These are phyloP conservation scores for Phaeosphaeria sp. DNA, from an alignment of 2,329 filamentous ascomycete species.

Conservation along the genomic window DNA sequence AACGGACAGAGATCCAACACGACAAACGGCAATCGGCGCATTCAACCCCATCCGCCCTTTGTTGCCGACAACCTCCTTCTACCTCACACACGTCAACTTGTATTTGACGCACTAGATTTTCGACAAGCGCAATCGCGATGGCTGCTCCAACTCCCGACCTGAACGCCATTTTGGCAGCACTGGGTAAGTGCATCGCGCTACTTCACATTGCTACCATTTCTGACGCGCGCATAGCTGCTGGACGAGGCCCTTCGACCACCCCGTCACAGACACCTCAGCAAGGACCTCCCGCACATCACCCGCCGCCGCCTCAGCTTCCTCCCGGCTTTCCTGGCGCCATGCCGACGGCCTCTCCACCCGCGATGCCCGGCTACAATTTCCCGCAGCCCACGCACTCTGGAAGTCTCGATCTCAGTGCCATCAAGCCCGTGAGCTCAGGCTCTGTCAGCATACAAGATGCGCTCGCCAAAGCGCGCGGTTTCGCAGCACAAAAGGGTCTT, in stretches of 20 bases:
- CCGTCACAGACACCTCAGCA: slow-evolving; percentile 56
- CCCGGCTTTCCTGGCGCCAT: slow-evolving; percentile 53
- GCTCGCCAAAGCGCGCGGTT: slow-evolving; percentile 82
- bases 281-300: slow-evolving; percentile 47
- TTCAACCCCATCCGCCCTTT: slow-evolving; percentile 4
- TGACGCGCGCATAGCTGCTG: slow-evolving; percentile 48
- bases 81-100: not conserved
- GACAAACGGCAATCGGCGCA: slow-evolving; percentile 13
- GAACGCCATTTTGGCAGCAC: slow-evolving; percentile 47
- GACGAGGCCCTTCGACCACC: slow-evolving; percentile 54
- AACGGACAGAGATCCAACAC: slow-evolving; percentile 17
- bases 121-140: slow-evolving; percentile 31
- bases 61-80: slow-evolving; percentile 1
- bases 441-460: slow-evolving; percentile 84
- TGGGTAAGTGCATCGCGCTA: slow-evolving; percentile 34
- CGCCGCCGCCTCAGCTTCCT: slow-evolving; percentile 52
- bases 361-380: slow-evolving; percentile 56
- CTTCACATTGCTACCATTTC: not conserved
- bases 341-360: slow-evolving; percentile 50
- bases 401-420: slow-evolving; percentile 78
- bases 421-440: slow-evolving; percentile 79
- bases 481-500: slow-evolving; percentile 79
- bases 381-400: slow-evolving; percentile 76
- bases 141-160: slow-evolving; percentile 45
- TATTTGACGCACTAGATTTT: slow-evolving; percentile 4